A percentile compares a stretch with the other conserved stretches of the same genome.
phyloP scores from a whole-genome alignment of 139 green algal species.

The Asterochloris erici region DNA sequence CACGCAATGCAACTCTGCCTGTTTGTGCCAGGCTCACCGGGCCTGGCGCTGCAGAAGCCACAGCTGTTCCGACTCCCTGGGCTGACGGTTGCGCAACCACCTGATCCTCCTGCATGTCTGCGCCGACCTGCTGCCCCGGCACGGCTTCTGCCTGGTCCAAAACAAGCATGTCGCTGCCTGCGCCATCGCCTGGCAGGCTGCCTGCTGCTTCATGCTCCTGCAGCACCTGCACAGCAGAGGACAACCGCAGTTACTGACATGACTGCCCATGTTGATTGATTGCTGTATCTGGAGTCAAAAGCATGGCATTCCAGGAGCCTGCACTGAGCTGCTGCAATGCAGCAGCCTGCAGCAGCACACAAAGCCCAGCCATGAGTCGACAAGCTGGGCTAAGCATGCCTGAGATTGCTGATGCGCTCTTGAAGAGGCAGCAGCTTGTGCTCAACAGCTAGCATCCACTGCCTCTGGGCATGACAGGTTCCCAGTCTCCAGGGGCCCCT shows the following conservation, averaged over 20 bases:
- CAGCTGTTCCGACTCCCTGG: no score
- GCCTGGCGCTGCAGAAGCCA: no score
- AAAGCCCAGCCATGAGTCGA: background rate
- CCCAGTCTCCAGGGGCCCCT: background rate
- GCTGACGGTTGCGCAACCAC: conserved; percentile 2
- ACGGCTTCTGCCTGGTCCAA: background rate
- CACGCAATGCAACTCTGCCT: no score
- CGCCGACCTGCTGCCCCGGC: conserved; percentile 4
- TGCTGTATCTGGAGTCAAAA: background rate
- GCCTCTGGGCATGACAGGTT: background rate
- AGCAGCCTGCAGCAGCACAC: background rate
- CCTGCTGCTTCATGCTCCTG: no score
- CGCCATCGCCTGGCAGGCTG: conserved; percentile 6
- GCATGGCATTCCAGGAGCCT: background rate
- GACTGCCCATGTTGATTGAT: background rate
- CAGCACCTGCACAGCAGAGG: no score
- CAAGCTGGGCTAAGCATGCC: background rate
- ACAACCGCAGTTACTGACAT: no score
- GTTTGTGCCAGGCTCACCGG: no score
- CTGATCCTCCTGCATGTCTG: conserved; percentile 15
- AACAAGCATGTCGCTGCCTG: background rate
- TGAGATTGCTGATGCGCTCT: background rate
- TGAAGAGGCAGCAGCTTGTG: background rate
- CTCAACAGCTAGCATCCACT: background rate
- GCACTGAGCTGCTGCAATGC: background rate